Conservation (phyloP, 768 basidiomycete species). For the Termitomyces sp. region DNA sequence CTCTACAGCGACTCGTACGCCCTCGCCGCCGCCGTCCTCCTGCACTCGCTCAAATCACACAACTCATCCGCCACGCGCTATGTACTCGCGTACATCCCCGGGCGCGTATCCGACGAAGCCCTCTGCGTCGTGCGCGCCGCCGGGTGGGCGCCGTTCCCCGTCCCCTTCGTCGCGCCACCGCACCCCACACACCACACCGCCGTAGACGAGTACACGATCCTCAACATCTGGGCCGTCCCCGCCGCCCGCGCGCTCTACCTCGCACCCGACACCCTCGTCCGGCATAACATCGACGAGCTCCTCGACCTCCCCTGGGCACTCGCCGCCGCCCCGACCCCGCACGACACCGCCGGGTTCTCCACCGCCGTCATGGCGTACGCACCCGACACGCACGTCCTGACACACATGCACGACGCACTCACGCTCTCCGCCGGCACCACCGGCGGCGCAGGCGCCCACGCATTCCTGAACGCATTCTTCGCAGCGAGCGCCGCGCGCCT, state of each 20-base stretch:
- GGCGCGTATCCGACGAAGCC: conserved; percentile 30
- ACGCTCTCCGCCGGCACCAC: conserved; percentile 23
- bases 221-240: conserved; percentile 35
- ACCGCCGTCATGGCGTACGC: conserved; percentile 33
- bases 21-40: conserved; percentile 23
- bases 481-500: conserved; percentile 27
- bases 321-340: conserved; percentile 37
- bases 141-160: conserved; percentile 33
- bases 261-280: conserved; percentile 39
- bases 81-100: conserved; percentile 22
- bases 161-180: conserved; percentile 33
- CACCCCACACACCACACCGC: conserved; percentile 27
- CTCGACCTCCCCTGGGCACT: conserved; percentile 35
- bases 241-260: conserved; percentile 33
- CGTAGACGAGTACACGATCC: conserved; percentile 39
- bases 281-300: conserved; percentile 38
- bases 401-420: conserved; percentile 23
- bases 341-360: conserved; percentile 28
- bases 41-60: conserved; percentile 18
- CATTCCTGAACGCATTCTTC: conserved; percentile 36
- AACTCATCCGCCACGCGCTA: conserved; percentile 20
- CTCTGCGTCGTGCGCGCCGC: conserved; percentile 33
- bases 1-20: conserved; percentile 25
- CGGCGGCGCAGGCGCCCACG: conserved; percentile 36
- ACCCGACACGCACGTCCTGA: conserved; percentile 23